Percentiles rank a stretch among this genome's conserved stretches.
phyloP scores from a whole-genome alignment of 2,329 filamentous ascomycete species.

The Proliferodiscus dingleyae region DNA sequence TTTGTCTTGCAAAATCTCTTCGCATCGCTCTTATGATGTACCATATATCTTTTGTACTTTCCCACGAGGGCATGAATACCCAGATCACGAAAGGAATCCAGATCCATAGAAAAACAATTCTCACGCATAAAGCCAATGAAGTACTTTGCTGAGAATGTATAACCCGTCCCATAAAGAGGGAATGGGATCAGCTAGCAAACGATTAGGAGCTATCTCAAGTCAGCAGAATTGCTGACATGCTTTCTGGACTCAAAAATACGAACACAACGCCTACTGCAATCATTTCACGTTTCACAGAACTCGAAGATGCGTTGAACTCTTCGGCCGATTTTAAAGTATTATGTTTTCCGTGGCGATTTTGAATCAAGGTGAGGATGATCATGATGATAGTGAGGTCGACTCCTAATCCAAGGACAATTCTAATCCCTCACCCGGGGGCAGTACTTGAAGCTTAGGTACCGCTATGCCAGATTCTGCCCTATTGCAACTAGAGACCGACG shows the following conservation, averaged over 20 bases:
- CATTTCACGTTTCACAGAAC: slow-evolving; percentile 9
- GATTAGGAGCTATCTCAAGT: not conserved
- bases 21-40: slow-evolving; percentile 4
- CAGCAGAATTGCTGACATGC: not conserved
- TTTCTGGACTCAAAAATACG: not conserved
- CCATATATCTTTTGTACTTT: slow-evolving; percentile 6
- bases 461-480: not conserved
- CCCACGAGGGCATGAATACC: slow-evolving; percentile 6
- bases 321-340: slow-evolving; percentile 8
- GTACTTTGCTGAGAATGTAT: slow-evolving; percentile 2
- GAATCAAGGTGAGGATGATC: slow-evolving; percentile 6
- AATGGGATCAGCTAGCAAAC: slow-evolving; percentile 1
- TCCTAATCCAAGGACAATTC: slow-evolving; percentile 14
- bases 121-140: slow-evolving; percentile 6
- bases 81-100: slow-evolving; percentile 5
- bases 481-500: not conserved
- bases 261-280: slow-evolving; percentile 8
- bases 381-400: slow-evolving; percentile 12
- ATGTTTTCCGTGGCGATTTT: slow-evolving; percentile 6
- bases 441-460: not conserved
- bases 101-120: slow-evolving; percentile 5
- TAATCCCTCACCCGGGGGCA: slow-evolving; percentile 9
- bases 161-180: slow-evolving; percentile 1
- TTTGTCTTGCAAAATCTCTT: not conserved
- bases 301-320: slow-evolving; percentile 9